Evolutionary conservation across 306 rosid genomes (phyloP).

Genomic region (Pterocarpus macrocarpus): DNA sequence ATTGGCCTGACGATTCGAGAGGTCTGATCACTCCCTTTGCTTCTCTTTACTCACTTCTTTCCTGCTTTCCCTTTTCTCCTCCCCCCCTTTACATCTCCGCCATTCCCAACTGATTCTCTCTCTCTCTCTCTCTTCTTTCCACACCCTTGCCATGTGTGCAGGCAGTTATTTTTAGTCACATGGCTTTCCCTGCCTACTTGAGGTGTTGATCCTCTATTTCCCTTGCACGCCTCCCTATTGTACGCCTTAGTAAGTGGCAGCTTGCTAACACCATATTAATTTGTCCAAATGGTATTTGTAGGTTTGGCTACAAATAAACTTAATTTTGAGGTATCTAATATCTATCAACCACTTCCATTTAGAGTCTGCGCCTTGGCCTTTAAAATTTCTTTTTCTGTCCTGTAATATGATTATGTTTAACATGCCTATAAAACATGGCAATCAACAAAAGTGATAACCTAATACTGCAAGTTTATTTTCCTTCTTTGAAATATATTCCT

Average conservation of each 20-base stretch:
- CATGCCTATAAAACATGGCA: slow-evolving; percentile 26
- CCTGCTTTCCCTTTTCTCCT: not conserved
- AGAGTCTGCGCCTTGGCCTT: slow-evolving; percentile 13
- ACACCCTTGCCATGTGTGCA: not conserved
- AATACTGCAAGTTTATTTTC: slow-evolving; percentile 10
- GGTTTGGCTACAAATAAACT: slow-evolving; percentile 15
- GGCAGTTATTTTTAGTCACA: not conserved
- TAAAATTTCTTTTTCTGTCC: slow-evolving; percentile 1
- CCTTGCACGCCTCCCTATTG: not conserved
- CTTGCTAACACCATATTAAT: not conserved
- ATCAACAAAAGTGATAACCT: not conserved
- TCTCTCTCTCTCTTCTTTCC: not conserved
- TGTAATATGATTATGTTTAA: slow-evolving; percentile 33
- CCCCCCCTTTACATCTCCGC: not conserved
- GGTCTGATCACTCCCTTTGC: not conserved
- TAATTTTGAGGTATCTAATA: slow-evolving; percentile 1
- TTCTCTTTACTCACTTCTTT: not conserved
- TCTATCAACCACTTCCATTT: not conserved
- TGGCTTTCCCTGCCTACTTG: not conserved
- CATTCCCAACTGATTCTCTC: not conserved
- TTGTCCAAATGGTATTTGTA: slow-evolving; percentile 6
- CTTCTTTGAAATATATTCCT: not conserved
- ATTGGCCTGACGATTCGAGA: not conserved
- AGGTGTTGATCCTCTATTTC: not conserved
- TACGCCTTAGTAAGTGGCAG: not conserved